phyloP scores from a whole-genome alignment of 176 grass and related monocot genomes.

The Pontederia paniculata region DNA sequence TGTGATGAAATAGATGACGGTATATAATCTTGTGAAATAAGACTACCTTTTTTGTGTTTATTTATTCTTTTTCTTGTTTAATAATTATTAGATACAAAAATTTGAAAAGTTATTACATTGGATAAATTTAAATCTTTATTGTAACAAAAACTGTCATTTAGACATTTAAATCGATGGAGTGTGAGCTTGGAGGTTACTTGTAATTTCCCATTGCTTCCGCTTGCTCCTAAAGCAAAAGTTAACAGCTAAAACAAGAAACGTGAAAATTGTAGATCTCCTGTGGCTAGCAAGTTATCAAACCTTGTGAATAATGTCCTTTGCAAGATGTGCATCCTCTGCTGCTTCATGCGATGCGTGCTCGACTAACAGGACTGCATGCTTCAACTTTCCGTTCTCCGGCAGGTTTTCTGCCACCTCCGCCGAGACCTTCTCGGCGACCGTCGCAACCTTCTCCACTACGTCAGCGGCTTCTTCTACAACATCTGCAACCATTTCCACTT shows the following conservation, averaged over 20 bases:
- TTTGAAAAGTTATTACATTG: no score
- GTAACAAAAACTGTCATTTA: no score
- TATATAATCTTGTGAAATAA: not conserved
- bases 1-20: not conserved
- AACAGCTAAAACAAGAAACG: not conserved
- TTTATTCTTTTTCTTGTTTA: no score
- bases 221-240: not conserved
- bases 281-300: conserved; percentile 9
- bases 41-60: not conserved
- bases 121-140: no score
- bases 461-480: conserved; percentile 32
- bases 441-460: conserved; percentile 40
- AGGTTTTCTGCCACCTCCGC: conserved; percentile 33
- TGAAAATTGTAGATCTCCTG: not conserved
- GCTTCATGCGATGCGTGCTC: conserved; percentile 46
- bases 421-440: conserved; percentile 33
- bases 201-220: not conserved
- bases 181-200: no score
- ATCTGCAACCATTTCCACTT: conserved; percentile 43
- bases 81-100: no score
- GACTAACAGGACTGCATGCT: conserved; percentile 23
- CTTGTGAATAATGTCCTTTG: conserved; percentile 57
- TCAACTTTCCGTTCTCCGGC: conserved; percentile 29
- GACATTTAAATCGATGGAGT: no score
- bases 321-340: conserved; percentile 45